A percentile compares a stretch with the other conserved stretches of the same genome.
phyloP scores from a whole-genome alignment of 352 stramenopile species.

The Globisporangium cederbergense region DNA sequence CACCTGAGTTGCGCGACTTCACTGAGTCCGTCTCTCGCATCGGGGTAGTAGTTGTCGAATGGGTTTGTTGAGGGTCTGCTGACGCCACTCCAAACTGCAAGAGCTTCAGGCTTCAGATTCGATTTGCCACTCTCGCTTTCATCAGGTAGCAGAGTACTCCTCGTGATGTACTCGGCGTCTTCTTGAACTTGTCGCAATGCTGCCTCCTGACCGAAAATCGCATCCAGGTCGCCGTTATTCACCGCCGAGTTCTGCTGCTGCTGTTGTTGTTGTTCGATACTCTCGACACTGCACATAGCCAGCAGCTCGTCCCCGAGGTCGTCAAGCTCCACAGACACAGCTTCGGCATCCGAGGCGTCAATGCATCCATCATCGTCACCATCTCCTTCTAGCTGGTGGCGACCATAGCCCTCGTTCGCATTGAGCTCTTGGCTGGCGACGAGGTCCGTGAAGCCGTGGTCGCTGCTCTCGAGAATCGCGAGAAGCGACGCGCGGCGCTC shows the following conservation, averaged over 20 bases:
- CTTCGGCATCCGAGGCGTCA: conserved; percentile 10
- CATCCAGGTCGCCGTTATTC: conserved; percentile 5
- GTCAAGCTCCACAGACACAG: conserved; percentile 9
- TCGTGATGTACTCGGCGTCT: not conserved
- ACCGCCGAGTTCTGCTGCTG: not conserved
- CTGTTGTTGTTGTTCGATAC: not conserved
- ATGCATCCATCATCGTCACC: not conserved
- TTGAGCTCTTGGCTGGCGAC: not conserved
- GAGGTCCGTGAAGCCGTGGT: not conserved
- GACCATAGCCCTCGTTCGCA: not conserved
- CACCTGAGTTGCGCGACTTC: conserved; percentile 29
- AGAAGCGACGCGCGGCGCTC: conserved; percentile 7
- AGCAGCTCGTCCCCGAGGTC: conserved; percentile 12
- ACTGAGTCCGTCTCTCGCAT: conserved; percentile 8
- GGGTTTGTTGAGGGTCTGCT: not conserved
- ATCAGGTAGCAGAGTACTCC: not conserved
- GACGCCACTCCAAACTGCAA: not conserved
- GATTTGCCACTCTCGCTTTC: not conserved
- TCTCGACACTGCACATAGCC: conserved; percentile 3
- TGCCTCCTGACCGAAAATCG: conserved; percentile 10
- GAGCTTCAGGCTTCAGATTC: not conserved
- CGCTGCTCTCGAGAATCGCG: conserved; percentile 4
- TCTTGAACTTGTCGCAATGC: not conserved
- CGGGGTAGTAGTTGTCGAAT: not conserved
- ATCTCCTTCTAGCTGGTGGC: not conserved